Conservation (phyloP, 306 rosid species). For the Morella rubra region DNA sequence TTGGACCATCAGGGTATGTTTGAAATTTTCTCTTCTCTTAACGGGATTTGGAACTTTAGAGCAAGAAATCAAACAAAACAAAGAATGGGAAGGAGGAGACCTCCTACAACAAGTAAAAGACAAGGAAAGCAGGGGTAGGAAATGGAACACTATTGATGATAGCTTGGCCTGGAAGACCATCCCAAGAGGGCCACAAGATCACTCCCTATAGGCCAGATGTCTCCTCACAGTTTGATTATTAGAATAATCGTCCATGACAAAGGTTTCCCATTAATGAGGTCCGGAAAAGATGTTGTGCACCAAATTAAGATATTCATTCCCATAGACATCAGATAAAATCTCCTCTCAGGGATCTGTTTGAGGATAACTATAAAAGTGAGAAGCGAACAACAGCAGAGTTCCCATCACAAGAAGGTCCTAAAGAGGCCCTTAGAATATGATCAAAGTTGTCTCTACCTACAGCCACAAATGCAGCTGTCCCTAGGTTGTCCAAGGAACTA, state of each 20-base stretch:
- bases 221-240: not conserved
- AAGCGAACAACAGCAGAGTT: no score
- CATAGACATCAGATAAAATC: no score
- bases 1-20: no score
- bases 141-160: not conserved
- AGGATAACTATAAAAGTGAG: no score
- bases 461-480: no score
- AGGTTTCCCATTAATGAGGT: not conserved
- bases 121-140: not conserved
- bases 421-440: no score
- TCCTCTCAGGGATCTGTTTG: no score
- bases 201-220: not conserved
- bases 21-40: not conserved
- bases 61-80: not conserved
- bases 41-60: not conserved
- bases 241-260: not conserved
- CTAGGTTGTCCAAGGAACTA: no score
- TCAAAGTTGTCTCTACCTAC: no score
- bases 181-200: not conserved
- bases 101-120: not conserved
- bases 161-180: not conserved
- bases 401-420: no score
- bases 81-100: not conserved
- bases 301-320: not conserved
- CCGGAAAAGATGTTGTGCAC: not conserved